These are phyloP conservation scores for Neofusicoccum laricinum DNA, from an alignment of 2,329 filamentous ascomycete species.

Conservation along the genomic window DNA sequence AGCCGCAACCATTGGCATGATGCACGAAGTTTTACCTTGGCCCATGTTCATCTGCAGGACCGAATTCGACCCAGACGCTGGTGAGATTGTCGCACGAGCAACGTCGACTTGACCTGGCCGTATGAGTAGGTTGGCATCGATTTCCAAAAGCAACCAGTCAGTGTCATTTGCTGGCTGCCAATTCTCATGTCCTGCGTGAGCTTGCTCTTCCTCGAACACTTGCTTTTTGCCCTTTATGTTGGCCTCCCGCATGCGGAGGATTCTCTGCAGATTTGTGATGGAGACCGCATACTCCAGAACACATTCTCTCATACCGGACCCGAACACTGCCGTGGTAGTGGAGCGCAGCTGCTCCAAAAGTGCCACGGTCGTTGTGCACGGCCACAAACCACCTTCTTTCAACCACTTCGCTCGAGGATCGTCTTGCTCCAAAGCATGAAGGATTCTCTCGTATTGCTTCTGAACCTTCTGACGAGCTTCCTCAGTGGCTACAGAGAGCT, in stretches of 20 bases:
- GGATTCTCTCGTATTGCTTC: background rate
- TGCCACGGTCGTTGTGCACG: background rate
- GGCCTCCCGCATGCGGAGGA: conserved; percentile 42
- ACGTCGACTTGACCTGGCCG: conserved; percentile 62
- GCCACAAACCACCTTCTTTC: conserved; percentile 20
- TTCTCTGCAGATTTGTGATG: conserved; percentile 46
- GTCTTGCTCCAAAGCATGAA: background rate
- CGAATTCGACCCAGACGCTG: conserved; percentile 52
- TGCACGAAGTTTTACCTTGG: conserved; percentile 64
- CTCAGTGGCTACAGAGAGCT: background rate
- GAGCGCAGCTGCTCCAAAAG: conserved; percentile 50
- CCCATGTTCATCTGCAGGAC: conserved; percentile 69
- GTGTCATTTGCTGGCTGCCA: conserved; percentile 55
- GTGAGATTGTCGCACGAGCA: conserved; percentile 58
- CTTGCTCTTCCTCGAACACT: conserved; percentile 42
- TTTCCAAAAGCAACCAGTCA: conserved; percentile 66
- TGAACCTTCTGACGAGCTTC: background rate
- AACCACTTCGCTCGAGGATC: conserved; percentile 22
- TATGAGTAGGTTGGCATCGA: conserved; percentile 63
- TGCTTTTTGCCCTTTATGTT: conserved; percentile 23
- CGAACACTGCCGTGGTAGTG: conserved; percentile 29
- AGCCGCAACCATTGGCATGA: conserved; percentile 62
- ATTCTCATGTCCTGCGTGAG: conserved; percentile 51
- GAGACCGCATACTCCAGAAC: conserved; percentile 46
- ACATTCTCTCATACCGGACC: conserved; percentile 35